Evolutionary conservation across 371 early-diverging fungal genomes (phyloP), one percentile per base, ranked within the genome.

Genomic region (Circinella umbellata): DNA sequence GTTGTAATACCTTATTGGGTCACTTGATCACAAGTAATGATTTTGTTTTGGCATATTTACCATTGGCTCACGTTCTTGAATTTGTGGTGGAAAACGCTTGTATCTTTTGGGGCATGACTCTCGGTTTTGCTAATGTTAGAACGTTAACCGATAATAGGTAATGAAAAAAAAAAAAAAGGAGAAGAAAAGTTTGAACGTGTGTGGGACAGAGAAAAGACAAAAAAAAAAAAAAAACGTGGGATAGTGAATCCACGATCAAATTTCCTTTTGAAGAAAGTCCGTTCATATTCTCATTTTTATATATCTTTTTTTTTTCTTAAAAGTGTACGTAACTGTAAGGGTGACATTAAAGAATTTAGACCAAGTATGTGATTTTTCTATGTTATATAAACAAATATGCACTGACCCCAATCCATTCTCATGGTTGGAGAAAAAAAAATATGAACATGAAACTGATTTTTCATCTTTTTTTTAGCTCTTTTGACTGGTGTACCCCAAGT

Each of bases 401-500:
- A 27, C 27, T 27, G 27, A 27, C 27, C 27, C 27, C 27, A 27
- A 27, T 27, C 2, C 27, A 27, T 27, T 2, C 27, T 27, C 27
- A 27, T 27, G 27, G 27, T 27, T 27, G 2, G 2, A 27, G 2
- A 27, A 27, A 27, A 27, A 27, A 27, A 27, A 27, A 27, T 27
- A 27, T 27, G 27, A 27, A 27, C 27, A 27, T 27, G 27, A 27
- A 27, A 27, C 27, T 42, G 42, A 6, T 42, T 42, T 9, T 42
- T 9, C 3, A 42, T 42, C 39, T 39, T 39, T 42, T 42, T 2
- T 42, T 51, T 51, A 51, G 51, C 96, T 15, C 73, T 98, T 55
- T 91, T 99, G 89, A 89, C 94, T 27, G 96, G 96, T 75, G 96
- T 99, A 14, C 95, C 96, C 34, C 93, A 92, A 49, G 96, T 96